Evolutionary conservation across 2,329 filamentous ascomycete species (phyloP), one percentile per base, ranked within the genome.

Genomic region (Neophaeococcomyces mojaviensis): DNA sequence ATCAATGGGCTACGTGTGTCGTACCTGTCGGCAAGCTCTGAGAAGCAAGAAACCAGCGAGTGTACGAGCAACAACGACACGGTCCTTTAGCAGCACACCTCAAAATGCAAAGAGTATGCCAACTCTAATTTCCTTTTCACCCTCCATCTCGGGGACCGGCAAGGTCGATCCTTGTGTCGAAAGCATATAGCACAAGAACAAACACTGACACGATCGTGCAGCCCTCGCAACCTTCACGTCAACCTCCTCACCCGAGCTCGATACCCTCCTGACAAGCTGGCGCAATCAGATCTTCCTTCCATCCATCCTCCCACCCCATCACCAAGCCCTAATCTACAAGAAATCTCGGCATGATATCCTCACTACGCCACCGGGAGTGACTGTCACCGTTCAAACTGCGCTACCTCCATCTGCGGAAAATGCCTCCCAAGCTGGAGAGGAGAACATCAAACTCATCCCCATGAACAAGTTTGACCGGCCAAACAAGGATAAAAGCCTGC

Each of bases 211-310:
- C 13, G 35, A 7, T 2, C 20, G 13, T 40, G 46, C 44, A 65
- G 60, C 57, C 28, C 59, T 70, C 32, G 68, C 68, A 9, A 59
- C 56, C 4, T 70, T 71, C 54, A 53, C 55, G 24, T 59, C 62
- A 12, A 66, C 66, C 39, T 60, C 61, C 13, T 67, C 65, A 22
- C 52, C 63, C 39, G 63, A 70, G 54, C 58, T 71, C 46, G 62
- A 70, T 52, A 52, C 62, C 35, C 57, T 65, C 39, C 61, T 72
- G 26, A 53, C 60, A 22, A 59, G 58, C 48, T 69, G 67, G 56
- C 68, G 68, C 52, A 55, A 69, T 49, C 62, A 65, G 33, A 58
- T 70, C 40, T 70, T 72, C 55, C 65, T 70, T 26, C 69, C 68
- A 22, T 60, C 59, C 39, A 61, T 62, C 31, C 61, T 71, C 3